Base-by-base conservation (phyloP, 495 filamentous ascomycete genomes). In the Pyrenopolyporus hunteri region DNA sequence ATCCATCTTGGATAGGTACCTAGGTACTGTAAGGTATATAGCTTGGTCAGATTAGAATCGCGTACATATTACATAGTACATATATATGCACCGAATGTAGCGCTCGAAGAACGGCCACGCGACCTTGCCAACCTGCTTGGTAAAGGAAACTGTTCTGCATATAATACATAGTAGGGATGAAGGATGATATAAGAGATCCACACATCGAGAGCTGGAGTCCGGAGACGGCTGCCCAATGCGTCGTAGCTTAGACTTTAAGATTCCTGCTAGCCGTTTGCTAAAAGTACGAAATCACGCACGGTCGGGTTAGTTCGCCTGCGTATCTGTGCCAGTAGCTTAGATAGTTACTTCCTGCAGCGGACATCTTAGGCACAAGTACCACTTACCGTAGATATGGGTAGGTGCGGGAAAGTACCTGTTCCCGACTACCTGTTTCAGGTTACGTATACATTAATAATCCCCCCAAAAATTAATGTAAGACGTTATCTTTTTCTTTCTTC, bases 181-280 rank as follows among this genome's bases (percentile, higher is more conserved):
- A 26, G 16, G 14, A 48, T 20, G 16, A 45, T 42, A 44, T 28
- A 37, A 46, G 23, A 22, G 42, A 8, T 6, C 42, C 52, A 57
- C 26, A 51, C 10, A 22, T 40, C 4, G 10, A 8, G 6, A 45
- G 42, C 40, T 40, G 23, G 26, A 55, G 9, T 50, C 49, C 61
- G 61, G 61, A 64, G 55, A 64, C 11, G 10, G 48, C 23, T 63
- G 11, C 61, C 50, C 29, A 59, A 59, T 55, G 32, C 2, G 55
- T 49, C 39, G 13, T 64, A 64, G 55, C 37, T 28, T 22, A 35
- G 33, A 20, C n/a, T 20, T 29, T 47, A 33, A 35, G 39, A 25
- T 40, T 20, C 25, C 23, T 7, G 48, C 40, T 53, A 53, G 11
- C 19, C 0, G 19, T 3, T 17, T 20, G 4, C 9, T 6, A 39